Evolutionary conservation across 306 rosid genomes (phyloP), one percentile per base, ranked within the genome.

Genomic region (Trichosanthes truncata): DNA sequence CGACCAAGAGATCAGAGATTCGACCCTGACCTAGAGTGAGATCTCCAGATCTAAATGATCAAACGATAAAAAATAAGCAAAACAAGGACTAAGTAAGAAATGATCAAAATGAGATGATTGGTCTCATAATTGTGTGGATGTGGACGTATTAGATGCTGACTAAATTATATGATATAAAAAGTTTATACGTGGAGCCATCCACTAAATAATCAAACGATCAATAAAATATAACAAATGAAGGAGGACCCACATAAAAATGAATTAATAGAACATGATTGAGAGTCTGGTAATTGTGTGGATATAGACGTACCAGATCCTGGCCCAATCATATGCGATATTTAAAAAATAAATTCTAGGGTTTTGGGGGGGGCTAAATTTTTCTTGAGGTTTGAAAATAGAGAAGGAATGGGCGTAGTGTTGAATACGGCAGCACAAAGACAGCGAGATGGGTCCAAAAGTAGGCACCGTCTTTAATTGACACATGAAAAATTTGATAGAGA

Each of bases 401-500:
- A 31, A 9, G 73, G 46, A 65, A 33, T 33, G 48, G 73, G 45
- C 46, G 4, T 36, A 65, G 93, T 84, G 85, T 86, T 82, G 83
- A 85, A 86, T 86, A 89, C 92, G 93, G 96, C 85, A 88, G 84
- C 86, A 65, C 61, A 59, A 82, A 21, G 85, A 81, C 57, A 53
- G 7, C 33, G 48, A 76, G 57, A 85, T 74, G 88, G 93, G 93
- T 75, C 91, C 96, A 88, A 82, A 88, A 87, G 97, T 91, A 88
- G 97, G 97, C 97, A 91, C 97, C 97, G 97, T 79, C 91, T 88
- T 84, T 84, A 85, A 72, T 88, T 87, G 94, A 91, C 86, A 76
- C 86, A 62, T 72, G 81, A 74, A 9, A 36, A n/a, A 62, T 57
- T 82, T 79, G 81, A 84, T 84, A 18, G 6, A 31, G 12, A 15